Evolutionary conservation across 371 early-diverging fungal genomes (phyloP), one percentile per base, ranked within the genome.

Genomic region (Mucor saturninus): DNA sequence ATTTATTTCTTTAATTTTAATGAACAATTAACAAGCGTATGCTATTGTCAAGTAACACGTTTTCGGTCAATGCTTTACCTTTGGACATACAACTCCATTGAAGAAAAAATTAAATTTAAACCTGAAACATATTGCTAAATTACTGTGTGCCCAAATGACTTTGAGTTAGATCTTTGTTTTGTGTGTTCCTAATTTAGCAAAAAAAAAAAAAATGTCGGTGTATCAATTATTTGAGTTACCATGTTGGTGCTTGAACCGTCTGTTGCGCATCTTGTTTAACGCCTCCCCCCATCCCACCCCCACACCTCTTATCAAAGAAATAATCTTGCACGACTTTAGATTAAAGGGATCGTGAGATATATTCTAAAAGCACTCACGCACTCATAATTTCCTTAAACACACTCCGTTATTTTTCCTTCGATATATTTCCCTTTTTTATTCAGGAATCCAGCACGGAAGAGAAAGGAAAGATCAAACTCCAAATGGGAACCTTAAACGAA

Each of bases 181-280:
- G 26, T 28, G 35, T 13, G 56, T 56, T 56, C 56, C 40, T 43
- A 42, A 56, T 43, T 26, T 43, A 56, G 56, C 13, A 56, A 43
- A 21, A 21, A 21, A 21, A 21, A 21, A 21, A 21, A 21, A 21
- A 3, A 43, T 2, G n/a, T 54, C 38, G 35, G 54, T 38, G 5
- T 26, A 21, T 15, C 7, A 53, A 32, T 13, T 26, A 30, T 38
- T 54, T 52, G 32, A n/a, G 11, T 54, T 54, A 4, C 29, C 5
- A 30, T 54, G 4, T 21, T 38, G 37, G 28, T 43, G 13, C 43
- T 5, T 43, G 5, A n/a, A n/a, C 43, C n/a, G 43, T 14, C 14
- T 43, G 43, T 43, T 21, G 21, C 43, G 15, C n/a, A 15, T 43
- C 43, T n/a, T 43, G 5, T 15, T 43, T 43, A 14, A n/a, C 15